These are phyloP conservation scores for Saprolegnia parasitica DNA, from an alignment of 352 stramenopile species.

Conservation along the genomic window DNA sequence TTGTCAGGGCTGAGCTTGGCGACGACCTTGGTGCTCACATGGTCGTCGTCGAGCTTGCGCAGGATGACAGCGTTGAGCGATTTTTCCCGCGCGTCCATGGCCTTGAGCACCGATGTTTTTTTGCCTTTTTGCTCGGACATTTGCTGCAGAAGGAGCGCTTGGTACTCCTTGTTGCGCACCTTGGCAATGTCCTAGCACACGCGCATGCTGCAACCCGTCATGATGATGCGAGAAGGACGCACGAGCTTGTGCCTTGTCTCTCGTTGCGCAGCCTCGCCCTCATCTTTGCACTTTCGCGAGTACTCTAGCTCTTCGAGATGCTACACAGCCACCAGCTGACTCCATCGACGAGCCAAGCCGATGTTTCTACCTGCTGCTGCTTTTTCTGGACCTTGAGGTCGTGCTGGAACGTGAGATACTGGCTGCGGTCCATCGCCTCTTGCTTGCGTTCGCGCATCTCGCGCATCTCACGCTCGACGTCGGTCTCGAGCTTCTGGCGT, in stretches of 20 bases:
- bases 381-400: constrained; percentile 52
- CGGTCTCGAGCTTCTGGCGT: constrained; percentile 44
- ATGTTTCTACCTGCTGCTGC: constrained; percentile 40
- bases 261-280: constrained; percentile 41
- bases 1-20: constrained; percentile 58
- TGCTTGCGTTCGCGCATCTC: constrained; percentile 26
- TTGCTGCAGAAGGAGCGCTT: constrained; percentile 53
- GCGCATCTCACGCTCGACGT: constrained; percentile 35
- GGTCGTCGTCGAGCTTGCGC: constrained; percentile 57
- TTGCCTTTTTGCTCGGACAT: constrained; percentile 54
- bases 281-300: constrained; percentile 44
- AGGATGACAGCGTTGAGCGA: constrained; percentile 58
- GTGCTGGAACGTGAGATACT: constrained; percentile 48
- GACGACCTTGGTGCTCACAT: constrained; percentile 52
- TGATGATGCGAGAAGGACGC: too few species aligned
- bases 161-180: constrained; percentile 50
- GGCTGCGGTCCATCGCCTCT: constrained; percentile 51
- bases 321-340: neutral
- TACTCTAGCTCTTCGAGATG: constrained; percentile 58
- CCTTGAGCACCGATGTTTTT: constrained; percentile 45
- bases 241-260: constrained; percentile 42
- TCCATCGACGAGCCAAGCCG: neutral
- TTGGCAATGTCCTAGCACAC: constrained; percentile 1
- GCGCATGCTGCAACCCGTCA: constrained; percentile 33
- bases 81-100: constrained; percentile 64